Percentiles rank a stretch among this genome's conserved stretches.
Conservation (phyloP, 768 basidiomycete species). For the Hygrophorus russula region DNA sequence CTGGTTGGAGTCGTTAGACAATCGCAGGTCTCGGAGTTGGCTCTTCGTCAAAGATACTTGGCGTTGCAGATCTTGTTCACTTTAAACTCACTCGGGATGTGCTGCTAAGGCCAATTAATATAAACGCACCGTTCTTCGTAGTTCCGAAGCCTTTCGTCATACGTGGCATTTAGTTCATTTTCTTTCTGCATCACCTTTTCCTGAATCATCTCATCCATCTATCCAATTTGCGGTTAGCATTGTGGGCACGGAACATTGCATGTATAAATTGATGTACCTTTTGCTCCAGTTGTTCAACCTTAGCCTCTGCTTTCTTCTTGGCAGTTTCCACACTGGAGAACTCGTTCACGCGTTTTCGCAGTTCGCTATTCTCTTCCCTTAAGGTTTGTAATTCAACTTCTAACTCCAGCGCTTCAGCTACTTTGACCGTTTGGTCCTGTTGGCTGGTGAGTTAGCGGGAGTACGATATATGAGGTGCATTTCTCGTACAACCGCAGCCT, state of each 20-base stretch:
- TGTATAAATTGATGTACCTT: slow-evolving; percentile 41
- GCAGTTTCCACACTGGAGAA: slow-evolving; percentile 49
- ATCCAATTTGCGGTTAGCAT: not conserved
- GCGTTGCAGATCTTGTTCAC: slow-evolving; percentile 89
- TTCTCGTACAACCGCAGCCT: slow-evolving; percentile 73
- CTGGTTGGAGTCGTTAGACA: slow-evolving; percentile 86
- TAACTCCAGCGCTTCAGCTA: slow-evolving; percentile 67
- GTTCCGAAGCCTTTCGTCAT: slow-evolving; percentile 91
- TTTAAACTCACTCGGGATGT: slow-evolving; percentile 17
- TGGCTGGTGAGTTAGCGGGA: not conserved
- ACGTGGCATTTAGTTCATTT: slow-evolving; percentile 93
- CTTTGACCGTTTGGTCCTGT: slow-evolving; percentile 90
- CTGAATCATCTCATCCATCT: slow-evolving; percentile 93
- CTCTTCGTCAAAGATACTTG: slow-evolving; percentile 81
- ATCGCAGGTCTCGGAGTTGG: slow-evolving; percentile 83
- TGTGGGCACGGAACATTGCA: slow-evolving; percentile 1
- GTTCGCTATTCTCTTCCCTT: slow-evolving; percentile 72
- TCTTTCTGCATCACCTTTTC: slow-evolving; percentile 89
- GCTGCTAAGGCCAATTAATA: not conserved
- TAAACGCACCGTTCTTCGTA: slow-evolving; percentile 81
- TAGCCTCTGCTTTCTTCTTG: slow-evolving; percentile 66
- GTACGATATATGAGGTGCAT: not conserved
- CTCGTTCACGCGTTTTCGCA: slow-evolving; percentile 63
- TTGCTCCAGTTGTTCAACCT: slow-evolving; percentile 70
- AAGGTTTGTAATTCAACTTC: slow-evolving; percentile 64